phyloP scores from a whole-genome alignment of 2,329 filamentous ascomycete species.

The Ophidiomyces ophidiicola region DNA sequence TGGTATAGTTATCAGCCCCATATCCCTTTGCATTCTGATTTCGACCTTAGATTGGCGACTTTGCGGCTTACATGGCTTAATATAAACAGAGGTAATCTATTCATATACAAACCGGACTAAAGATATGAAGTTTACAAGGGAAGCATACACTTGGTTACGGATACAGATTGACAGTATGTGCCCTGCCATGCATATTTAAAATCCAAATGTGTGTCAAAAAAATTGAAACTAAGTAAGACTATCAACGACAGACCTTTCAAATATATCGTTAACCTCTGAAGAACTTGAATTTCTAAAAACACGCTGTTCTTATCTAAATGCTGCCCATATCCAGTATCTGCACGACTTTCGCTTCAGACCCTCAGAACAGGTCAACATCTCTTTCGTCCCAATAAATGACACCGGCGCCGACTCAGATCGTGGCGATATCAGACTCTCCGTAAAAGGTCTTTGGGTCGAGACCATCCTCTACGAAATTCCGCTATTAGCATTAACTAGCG shows the following conservation, averaged over 20 bases:
- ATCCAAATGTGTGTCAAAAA: neutral
- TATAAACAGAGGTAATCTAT: conserved; percentile 62
- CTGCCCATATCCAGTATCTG: conserved; percentile 69
- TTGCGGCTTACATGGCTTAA: neutral
- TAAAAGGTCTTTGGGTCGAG: conserved; percentile 78
- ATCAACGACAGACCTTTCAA: conserved; percentile 55
- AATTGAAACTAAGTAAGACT: neutral
- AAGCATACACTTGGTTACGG: conserved; percentile 73
- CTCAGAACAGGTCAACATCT: conserved; percentile 61
- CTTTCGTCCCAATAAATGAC: conserved; percentile 46
- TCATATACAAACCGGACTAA: conserved; percentile 91
- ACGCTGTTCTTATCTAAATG: conserved; percentile 67
- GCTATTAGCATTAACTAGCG: conserved; percentile 77
- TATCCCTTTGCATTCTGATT: neutral
- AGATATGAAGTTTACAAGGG: conserved; percentile 76
- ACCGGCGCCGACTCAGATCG: conserved; percentile 52
- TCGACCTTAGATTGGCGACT: neutral
- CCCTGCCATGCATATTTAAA: neutral
- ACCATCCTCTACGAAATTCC: conserved; percentile 98
- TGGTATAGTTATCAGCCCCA: conserved; percentile 22
- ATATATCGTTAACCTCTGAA: conserved; percentile 64
- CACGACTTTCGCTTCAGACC: conserved; percentile 71
- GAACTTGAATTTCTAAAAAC: conserved; percentile 68
- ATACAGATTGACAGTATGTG: conserved; percentile 64
- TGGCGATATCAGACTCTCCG: conserved; percentile 64